Conservation (phyloP, 495 filamentous ascomycete species). For the Tuber indicum region DNA sequence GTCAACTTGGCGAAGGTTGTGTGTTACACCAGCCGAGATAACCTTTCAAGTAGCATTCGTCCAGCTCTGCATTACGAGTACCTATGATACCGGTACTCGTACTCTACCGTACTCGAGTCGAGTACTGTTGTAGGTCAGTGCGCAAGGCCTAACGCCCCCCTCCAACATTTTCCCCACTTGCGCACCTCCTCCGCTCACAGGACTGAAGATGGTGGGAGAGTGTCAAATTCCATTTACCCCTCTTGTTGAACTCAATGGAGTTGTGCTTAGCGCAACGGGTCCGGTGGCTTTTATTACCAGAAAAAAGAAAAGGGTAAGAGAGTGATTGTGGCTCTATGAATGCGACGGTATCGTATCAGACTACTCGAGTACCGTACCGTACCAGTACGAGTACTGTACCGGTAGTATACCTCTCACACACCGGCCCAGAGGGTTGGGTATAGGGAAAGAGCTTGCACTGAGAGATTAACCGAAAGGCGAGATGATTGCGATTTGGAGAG, state of each 20-base stretch:
- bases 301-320: not conserved
- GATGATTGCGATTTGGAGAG: slow-evolving; percentile 7
- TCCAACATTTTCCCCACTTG: not conserved
- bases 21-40: slow-evolving; percentile 38
- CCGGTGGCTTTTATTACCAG: not conserved
- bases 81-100: too few species aligned
- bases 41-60: slow-evolving; percentile 25
- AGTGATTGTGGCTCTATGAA: not conserved
- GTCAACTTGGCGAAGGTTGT: slow-evolving; percentile 14
- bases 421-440: slow-evolving; percentile 25
- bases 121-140: slow-evolving; percentile 22
- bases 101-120: too few species aligned
- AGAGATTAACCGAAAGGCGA: slow-evolving; percentile 9
- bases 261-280: not conserved
- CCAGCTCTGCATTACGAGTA: slow-evolving; percentile 9
- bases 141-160: slow-evolving; percentile 5
- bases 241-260: not conserved
- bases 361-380: too few species aligned
- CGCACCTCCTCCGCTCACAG: not conserved
- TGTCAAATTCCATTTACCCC: not conserved
- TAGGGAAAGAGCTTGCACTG: slow-evolving; percentile 20
- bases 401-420: not conserved
- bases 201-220: not conserved
- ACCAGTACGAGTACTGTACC: not conserved
- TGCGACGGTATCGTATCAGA: not conserved